phyloP scores from a whole-genome alignment of 106 monocot species.

The Amphibolis antarctica region DNA sequence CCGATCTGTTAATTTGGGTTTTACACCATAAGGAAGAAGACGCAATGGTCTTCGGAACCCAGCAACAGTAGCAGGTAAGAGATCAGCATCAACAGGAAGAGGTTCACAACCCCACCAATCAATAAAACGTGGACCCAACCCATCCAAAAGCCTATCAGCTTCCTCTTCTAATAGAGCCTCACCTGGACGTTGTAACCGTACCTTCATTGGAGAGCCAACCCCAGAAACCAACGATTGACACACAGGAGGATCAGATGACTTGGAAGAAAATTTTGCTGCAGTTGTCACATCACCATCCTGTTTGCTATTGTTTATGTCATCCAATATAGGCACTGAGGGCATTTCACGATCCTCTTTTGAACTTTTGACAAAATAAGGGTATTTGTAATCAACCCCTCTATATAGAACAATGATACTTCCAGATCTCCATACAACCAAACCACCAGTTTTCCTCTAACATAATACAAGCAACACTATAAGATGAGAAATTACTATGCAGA shows the following conservation, averaged over 20 bases:
- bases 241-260: slow-evolving; percentile 2
- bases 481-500: neutral
- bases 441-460: slow-evolving; percentile 89
- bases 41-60: slow-evolving; percentile 80
- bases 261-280: slow-evolving; percentile 8
- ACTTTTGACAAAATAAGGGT: slow-evolving; percentile 61
- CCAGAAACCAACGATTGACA: slow-evolving; percentile 38
- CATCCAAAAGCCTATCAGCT: slow-evolving; percentile 68
- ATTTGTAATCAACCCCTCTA: slow-evolving; percentile 71
- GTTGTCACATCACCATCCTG: slow-evolving; percentile 8
- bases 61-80: slow-evolving; percentile 68
- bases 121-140: slow-evolving; percentile 81
- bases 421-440: slow-evolving; percentile 94
- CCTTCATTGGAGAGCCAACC: slow-evolving; percentile 64
- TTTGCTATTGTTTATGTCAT: slow-evolving; percentile 5
- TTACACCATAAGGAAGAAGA: slow-evolving; percentile 83
- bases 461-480: neutral
- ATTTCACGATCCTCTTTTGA: slow-evolving; percentile 2
- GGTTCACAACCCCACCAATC: slow-evolving; percentile 98
- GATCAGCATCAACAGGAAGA: slow-evolving; percentile 84
- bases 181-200: slow-evolving; percentile 65
- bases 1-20: slow-evolving; percentile 64
- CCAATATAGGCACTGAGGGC: slow-evolving; percentile 8
- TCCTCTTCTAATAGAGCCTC: slow-evolving; percentile 70
- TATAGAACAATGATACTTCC: slow-evolving; percentile 82